Evolutionary conservation across 768 basidiomycete species (phyloP), one percentile per base, ranked within the genome.

Genomic region (Roridomyces roridus): DNA sequence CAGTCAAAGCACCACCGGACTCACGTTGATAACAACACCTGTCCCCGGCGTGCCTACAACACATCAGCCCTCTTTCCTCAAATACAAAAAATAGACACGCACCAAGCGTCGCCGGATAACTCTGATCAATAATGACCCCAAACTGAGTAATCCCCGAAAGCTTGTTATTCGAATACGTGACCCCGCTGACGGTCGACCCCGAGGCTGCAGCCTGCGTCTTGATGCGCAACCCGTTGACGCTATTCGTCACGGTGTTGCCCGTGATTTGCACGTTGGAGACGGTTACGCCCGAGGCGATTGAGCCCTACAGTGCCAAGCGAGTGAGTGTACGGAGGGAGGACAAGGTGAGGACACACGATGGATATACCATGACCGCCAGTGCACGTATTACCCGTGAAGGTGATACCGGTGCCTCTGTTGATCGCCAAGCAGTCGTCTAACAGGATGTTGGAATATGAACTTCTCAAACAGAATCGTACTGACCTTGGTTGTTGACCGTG

Each of bases 381-480:
- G 43, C 63, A 66, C 7, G 57, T 59, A 41, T 67, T 67, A 4
- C 61, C 61, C 1, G 50, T 40, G 44, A 67, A 67, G 2, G 46
- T 42, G 41, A 67, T 67, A 44, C 51, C 65, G 4, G 47, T 58
- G 36, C 66, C 66, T 2, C 29, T 46, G 46, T 65, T 65, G 58
- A 67, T 65, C 0, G 66, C 66, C 14, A 67, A 59, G 28, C 66
- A 67, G 41, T 67, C 66, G 34, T 67, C 66, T 62, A 3, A 28
- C 12, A 43, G 14, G 31, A 18, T 3, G 36, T 9, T 39, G 11
- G 17, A 40, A 34, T 5, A 5, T 5, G 21, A n/a, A 31, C 15
- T 23, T 18, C n/a, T 5, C 3, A 12, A 20, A 1, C 9, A 6
- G 20, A 21, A 36, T 37, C 24, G n/a, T 12, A 40, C 15, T 5